Evolutionary conservation across 1,139 yeast genomes (phyloP), one percentile per base, ranked within the genome.

Genomic region (Scheffersomyces parashehatae): DNA sequence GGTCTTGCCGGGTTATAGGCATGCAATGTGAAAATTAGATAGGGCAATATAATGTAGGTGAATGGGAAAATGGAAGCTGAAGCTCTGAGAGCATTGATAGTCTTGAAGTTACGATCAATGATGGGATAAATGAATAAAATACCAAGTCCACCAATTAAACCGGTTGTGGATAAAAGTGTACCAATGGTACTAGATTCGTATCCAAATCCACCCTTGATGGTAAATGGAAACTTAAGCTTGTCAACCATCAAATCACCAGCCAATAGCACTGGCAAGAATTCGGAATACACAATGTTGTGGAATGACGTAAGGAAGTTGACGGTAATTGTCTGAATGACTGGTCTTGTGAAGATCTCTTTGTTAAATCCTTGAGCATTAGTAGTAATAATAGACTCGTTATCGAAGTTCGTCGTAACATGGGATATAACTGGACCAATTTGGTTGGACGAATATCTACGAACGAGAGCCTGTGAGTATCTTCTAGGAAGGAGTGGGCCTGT

Each of bases 71-170:
- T 44, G 9, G 53, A 45, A 10, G 58, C 53, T 3, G 62, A 54
- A 3, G 53, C 31, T 29, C 66, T 51, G 42, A 54, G 61, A 7
- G 59, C 59, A 13, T 48, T 45, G 37, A 60, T 52, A 13, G 65
- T 56, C 29, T 53, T 54, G 43, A 57, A 51, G 40, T 48, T 50
- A 28, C 62, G 45, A 43, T 63, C 67, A 30, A 62, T 54, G 29
- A 43, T 45, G 1, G 67, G 67, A 50, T 58, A 63, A 5, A 63
- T 39, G 28, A 58, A 43, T 15, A 60, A 41, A 9, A 63, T 55
- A 30, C 60, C 52, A 31, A 60, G 41, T 33, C 60, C 59, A 3
- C 66, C 67, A 40, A 60, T 53, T 12, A 62, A 43, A 2, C 65
- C 67, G 7, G 64, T 58, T 15, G 53, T 48, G n/a, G 65, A 60